Base-by-base conservation (phyloP, 2,329 filamentous ascomycete genomes). In the Penicillium thymicola region DNA sequence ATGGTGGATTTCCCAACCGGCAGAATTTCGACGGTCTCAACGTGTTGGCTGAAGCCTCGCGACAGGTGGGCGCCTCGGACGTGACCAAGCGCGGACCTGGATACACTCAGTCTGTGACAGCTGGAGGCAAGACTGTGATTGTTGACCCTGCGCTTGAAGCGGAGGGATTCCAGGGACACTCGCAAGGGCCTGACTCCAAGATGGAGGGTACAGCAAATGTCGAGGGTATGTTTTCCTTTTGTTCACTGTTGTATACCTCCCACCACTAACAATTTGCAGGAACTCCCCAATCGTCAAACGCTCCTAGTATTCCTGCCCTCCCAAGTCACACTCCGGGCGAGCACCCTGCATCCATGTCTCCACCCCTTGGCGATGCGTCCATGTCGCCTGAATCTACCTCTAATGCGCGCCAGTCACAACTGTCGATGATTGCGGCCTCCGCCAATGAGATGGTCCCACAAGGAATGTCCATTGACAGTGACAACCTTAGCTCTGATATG, bases 1-100 rank as follows among this genome's bases (percentile, higher is more conserved):
- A 75, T 48, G 59, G 80, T 25, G 75, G 79, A 2, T 79, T 79
- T 54, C 73, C 74, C 37, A 75, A 75, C 32, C 79, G 79, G 61
- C 82, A 85, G 63, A 85, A 85, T 62, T 90, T 91, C 81, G 91
- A 90, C 59, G 89, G 90, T 2, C 79, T 96, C 37, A 90, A 95
- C 70, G 92, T 92, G 5, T 80, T 96, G 23, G 92, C 92, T 32
- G 92, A 96, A 74, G 92, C 92, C 0, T 95, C 92, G 48, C 84
- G 90, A 49, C 89, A 90, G 71, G 84, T 94, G 56, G 89, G 82
- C 58, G 78, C 77, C 5, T 75, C 75, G 60, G 69, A 81, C 70
- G 58, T 79, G 74, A 64, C 76, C 73, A 71, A 79, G 74, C 64
- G 72, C 69, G 62, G 69, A 45, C 57, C 71, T 67, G 69, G 70